Conservation (phyloP, 2,329 filamentous ascomycete genomes). For the Xylaria sp. region DNA sequence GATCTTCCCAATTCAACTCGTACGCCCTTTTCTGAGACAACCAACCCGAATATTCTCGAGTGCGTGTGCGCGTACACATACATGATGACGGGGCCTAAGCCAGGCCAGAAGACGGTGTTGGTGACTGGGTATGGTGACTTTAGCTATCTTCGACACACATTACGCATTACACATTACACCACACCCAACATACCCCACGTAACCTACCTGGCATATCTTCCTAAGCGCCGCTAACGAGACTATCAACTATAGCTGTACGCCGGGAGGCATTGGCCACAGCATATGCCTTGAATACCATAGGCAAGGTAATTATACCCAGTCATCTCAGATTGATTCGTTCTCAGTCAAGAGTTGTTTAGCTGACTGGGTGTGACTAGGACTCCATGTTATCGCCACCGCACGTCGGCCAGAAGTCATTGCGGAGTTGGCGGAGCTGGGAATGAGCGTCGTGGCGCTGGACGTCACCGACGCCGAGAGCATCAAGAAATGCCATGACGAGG, state of each 20-base stretch:
- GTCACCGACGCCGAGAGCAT: constrained; percentile 65
- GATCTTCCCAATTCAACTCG: background rate
- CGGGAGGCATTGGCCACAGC: constrained; percentile 68
- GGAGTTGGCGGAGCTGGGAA: constrained; percentile 58
- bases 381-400: constrained; percentile 68
- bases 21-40: background rate
- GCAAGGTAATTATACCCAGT: constrained; percentile 53
- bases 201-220: background rate
- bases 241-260: constrained; percentile 60
- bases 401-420: constrained; percentile 61
- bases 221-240: constrained; percentile 8
- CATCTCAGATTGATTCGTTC: background rate
- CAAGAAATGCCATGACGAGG: constrained; percentile 58
- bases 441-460: constrained; percentile 63
- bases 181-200: too few species aligned
- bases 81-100: constrained; percentile 32
- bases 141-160: background rate
- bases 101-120: constrained; percentile 42
- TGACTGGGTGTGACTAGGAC: constrained; percentile 50
- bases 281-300: constrained; percentile 64
- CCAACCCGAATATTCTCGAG: background rate
- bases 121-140: constrained; percentile 39
- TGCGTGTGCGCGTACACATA: background rate
- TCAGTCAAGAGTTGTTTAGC: background rate
- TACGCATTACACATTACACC: too few species aligned